Evolutionary conservation across 2,329 filamentous ascomycete genomes (phyloP).

Genomic region (Fusarium buharicum): DNA sequence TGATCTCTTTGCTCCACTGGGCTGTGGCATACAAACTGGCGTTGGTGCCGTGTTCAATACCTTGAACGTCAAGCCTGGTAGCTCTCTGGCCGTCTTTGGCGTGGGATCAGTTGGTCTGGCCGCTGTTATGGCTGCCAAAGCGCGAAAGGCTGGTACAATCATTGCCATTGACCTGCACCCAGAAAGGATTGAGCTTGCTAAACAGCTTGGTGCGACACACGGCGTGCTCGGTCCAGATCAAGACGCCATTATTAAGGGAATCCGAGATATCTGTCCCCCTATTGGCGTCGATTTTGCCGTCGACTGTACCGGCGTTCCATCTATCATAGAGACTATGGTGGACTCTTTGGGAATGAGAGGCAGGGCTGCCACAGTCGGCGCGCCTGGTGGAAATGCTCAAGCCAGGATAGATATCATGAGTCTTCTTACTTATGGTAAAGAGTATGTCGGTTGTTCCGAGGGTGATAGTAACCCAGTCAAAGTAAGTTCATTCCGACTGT

Average conservation of each 20-base stretch:
- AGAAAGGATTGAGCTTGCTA: constrained; percentile 13
- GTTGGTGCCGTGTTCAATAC: constrained; percentile 23
- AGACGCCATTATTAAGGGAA: neutral
- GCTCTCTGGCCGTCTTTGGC: constrained; percentile 23
- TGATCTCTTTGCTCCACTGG: constrained; percentile 19
- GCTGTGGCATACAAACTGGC: constrained; percentile 32
- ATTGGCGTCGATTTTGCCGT: constrained; percentile 30
- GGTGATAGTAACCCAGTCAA: constrained; percentile 18
- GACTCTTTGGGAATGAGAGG: constrained; percentile 17
- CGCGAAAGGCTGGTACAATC: neutral
- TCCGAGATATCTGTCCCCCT: neutral
- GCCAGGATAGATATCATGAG: constrained; percentile 23
- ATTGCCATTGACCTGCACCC: constrained; percentile 24
- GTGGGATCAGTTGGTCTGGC: constrained; percentile 23
- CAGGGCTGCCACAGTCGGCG: constrained; percentile 19
- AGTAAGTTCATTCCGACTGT: constrained; percentile 1
- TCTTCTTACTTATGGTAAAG: constrained; percentile 17
- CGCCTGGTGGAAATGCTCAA: constrained; percentile 1
- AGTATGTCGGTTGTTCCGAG: constrained; percentile 27
- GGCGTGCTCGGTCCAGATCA: neutral
- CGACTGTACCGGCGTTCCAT: constrained; percentile 28
- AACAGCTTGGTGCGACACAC: constrained; percentile 23
- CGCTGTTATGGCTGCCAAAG: constrained; percentile 29
- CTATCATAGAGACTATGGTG: constrained; percentile 26
- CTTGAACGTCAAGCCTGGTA: constrained; percentile 11